Conservation (phyloP, 805 yeast species). For the Wickerhamomyces chaumierensis region DNA sequence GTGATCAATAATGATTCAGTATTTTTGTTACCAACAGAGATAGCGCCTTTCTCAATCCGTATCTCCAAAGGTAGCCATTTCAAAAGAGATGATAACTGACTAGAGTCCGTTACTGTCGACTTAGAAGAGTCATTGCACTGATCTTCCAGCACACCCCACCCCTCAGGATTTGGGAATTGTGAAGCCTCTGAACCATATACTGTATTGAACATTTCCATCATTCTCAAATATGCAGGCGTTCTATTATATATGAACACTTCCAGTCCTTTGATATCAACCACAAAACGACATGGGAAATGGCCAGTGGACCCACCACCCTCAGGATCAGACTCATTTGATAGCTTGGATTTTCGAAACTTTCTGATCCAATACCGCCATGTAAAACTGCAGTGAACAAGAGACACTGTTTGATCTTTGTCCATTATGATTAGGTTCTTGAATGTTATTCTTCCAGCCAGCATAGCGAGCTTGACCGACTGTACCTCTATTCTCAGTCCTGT, state of each 20-base stretch:
- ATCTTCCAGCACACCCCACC: slow-evolving; percentile 5
- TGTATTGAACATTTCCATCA: slow-evolving; percentile 29
- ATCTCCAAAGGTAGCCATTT: slow-evolving; percentile 52
- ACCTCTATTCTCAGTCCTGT: slow-evolving; percentile 47
- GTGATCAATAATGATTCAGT: slow-evolving; percentile 65
- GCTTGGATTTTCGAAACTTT: slow-evolving; percentile 21
- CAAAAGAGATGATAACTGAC: slow-evolving; percentile 17
- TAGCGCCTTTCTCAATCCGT: slow-evolving; percentile 50
- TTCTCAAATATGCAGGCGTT: slow-evolving; percentile 61
- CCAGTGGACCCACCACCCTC: slow-evolving; percentile 22
- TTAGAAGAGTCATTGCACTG: too few species aligned
- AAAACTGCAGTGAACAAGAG: slow-evolving; percentile 58
- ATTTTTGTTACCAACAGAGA: slow-evolving; percentile 68
- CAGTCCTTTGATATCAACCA: slow-evolving; percentile 57
- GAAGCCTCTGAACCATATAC: not conserved
- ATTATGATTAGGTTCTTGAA: slow-evolving; percentile 66
- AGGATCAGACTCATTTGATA: slow-evolving; percentile 8
- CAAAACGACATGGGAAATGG: slow-evolving; percentile 43
- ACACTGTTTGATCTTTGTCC: slow-evolving; percentile 62
- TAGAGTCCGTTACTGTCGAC: too few species aligned
- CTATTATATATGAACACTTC: slow-evolving; percentile 81
- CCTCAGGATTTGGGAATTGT: not conserved
- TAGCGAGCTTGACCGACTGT: slow-evolving; percentile 66
- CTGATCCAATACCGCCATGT: slow-evolving; percentile 91
- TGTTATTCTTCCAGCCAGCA: slow-evolving; percentile 73